Percentiles rank a stretch among this genome's conserved stretches.
phyloP scores from a whole-genome alignment of 1,139 yeast genomes.

The Torulaspora globosa region DNA sequence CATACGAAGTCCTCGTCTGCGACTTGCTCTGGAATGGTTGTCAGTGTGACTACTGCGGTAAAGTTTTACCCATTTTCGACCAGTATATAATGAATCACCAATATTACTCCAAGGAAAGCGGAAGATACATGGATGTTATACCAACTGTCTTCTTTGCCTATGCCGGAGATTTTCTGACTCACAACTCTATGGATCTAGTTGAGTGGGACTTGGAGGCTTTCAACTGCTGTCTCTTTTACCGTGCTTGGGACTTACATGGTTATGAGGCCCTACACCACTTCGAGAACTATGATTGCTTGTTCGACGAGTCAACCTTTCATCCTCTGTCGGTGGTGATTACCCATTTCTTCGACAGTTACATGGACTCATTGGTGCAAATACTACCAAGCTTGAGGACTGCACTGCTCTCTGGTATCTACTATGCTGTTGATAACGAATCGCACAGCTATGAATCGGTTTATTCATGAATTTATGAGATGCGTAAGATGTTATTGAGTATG shows the following conservation, averaged over 20 bases:
- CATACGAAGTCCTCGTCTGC: slow-evolving; percentile 67
- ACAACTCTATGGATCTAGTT: slow-evolving; percentile 33
- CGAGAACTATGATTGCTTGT: slow-evolving; percentile 37
- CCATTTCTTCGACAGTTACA: slow-evolving; percentile 43
- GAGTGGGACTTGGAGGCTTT: slow-evolving; percentile 34
- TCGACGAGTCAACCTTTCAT: slow-evolving; percentile 35
- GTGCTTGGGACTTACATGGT: slow-evolving; percentile 45
- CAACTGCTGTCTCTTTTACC: slow-evolving; percentile 34
- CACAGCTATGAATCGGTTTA: slow-evolving; percentile 21
- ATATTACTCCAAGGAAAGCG: slow-evolving; percentile 46
- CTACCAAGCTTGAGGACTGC: slow-evolving; percentile 33
- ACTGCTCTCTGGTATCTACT: slow-evolving; percentile 32
- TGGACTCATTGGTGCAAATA: slow-evolving; percentile 29
- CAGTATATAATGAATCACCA: slow-evolving; percentile 58
- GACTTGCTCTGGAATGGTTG: slow-evolving; percentile 76
- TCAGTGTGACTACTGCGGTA: slow-evolving; percentile 52
- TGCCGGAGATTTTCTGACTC: slow-evolving; percentile 44
- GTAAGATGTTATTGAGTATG: no score
- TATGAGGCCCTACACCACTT: slow-evolving; percentile 39
- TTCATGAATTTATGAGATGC: slow-evolving; percentile 13
- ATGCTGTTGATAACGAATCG: slow-evolving; percentile 19
- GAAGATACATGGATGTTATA: slow-evolving; percentile 54
- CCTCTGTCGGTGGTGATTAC: slow-evolving; percentile 35
- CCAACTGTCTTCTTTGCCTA: slow-evolving; percentile 54
- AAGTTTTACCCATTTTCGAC: slow-evolving; percentile 50